Base-by-base conservation (phyloP, 805 yeast genomes). In the Clavispora phyllophila region DNA sequence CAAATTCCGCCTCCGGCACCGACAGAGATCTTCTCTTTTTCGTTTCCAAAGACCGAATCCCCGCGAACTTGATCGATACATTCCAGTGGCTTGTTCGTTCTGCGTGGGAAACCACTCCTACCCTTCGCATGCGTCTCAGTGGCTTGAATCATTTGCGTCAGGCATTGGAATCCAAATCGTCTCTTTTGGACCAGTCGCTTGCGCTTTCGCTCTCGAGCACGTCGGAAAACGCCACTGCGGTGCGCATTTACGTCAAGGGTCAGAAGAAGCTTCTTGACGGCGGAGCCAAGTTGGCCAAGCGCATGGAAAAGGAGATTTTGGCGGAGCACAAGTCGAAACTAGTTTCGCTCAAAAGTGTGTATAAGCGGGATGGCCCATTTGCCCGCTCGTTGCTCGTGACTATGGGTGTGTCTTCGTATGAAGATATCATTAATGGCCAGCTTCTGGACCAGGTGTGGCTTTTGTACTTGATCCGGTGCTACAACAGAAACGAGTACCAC, bases 401-500 rank as follows among this genome's bases (percentile, higher is more conserved):
- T 1, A 73, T 81, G 55, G 90, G 88, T 8, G 70, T 79, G 9
- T 60, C 74, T 3, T 67, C 70, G 17, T 79, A 73, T 51, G 81
- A 78, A 4, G 79, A 76, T 36, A 52, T 84, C 13, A 53, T 72
- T 2, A 67, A 60, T 3, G 66, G 75, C 34, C 67, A 72, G 33
- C 68, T 79, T 36, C 62, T 79, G 44, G 82, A 81, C 43, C 84
- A 81, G 50, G 74, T 76, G 2, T 65, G 85, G 59, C 58, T 82
- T 17, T 59, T 85, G 31, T 85, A 83, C 78, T 64, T 84, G 20
- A 76, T 84, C 27, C 69, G 88, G 51, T 73, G 78, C 44, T 64
- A 69, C 43, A 83, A 81, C 55, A 66, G 64, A 36, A 50, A 56
- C 4, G 60, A 56, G 13, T 67, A 70, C 42, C 60, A 51, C 23